Base-by-base conservation (phyloP, 257 asterid genomes). In the Ocimum tenuiflorum region DNA sequence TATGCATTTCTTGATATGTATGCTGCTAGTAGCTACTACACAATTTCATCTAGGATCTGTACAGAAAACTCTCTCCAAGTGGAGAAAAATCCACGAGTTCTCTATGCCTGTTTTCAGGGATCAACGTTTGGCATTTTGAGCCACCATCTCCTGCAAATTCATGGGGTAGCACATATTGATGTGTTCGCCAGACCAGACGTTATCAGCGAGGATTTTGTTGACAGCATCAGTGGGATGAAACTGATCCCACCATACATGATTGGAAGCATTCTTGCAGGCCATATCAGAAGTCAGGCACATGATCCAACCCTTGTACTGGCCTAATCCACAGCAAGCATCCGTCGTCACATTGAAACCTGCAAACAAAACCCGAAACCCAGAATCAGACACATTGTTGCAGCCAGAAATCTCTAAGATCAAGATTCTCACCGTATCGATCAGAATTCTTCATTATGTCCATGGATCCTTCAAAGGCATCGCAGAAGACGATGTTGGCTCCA, bases 161-260 rank as follows among this genome's bases (percentile, higher is more conserved):
- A 82, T 85, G 50, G 99, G 99, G 61, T 83, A 90, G 75, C 99
- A 94, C 91, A 90, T 88, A 18, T 50, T 74, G 0, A 88, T 62
- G 53, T 94, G 91, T 73, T 50, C 38, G 41, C 91, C 57, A 8
- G 89, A 85, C 96, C 96, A 94, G 13, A 90, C 79, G 42, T 90
- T 94, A 38, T 90, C 95, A 10, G 99, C 96, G 2, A 90, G 83
- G 27, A 88, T 82, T 31, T 75, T 74, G 19, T 94, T 94, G 33
- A 94, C 97, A 7, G 92, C 83, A 43, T 78, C 91, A 2, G 99
- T 90, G 0, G 95, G 99, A 63, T 94, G 96, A 74, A 90, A 94
- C 64, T 94, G 97, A 23, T 94, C 97, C 99, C 99, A 90, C 96
- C 96, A 90, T 4, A 90, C 60, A 71, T 94, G 94, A 46, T 71